A percentile compares a stretch with the other conserved stretches of the same genome.
Conservation (phyloP, 1,139 yeast species). For the Magnusiomyces ingens region DNA sequence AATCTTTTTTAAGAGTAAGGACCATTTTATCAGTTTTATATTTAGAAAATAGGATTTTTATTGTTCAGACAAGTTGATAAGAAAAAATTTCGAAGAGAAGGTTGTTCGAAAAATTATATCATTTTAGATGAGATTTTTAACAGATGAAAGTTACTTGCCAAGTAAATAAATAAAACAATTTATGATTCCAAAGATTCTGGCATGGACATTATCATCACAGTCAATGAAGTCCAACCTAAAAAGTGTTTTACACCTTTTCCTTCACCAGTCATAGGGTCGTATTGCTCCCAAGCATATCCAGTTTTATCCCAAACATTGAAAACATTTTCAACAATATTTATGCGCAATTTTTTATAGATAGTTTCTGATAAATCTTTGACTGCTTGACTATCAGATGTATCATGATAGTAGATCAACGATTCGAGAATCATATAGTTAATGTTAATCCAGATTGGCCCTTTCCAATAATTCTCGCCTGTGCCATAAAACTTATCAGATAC, state of each 20-base stretch:
- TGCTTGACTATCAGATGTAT: slow-evolving; percentile 22
- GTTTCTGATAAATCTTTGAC: slow-evolving; percentile 37
- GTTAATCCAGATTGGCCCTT: slow-evolving; percentile 91
- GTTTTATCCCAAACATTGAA: slow-evolving; percentile 61
- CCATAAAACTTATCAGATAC: slow-evolving; percentile 59
- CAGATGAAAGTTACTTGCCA: background rate
- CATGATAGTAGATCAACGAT: slow-evolving; percentile 51
- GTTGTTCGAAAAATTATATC: background rate
- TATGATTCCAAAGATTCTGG: slow-evolving; percentile 39
- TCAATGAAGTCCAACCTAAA: slow-evolving; percentile 89
- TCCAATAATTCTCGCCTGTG: slow-evolving; percentile 88
- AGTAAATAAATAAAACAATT: background rate
- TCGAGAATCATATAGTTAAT: slow-evolving; percentile 80
- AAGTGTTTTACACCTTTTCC: slow-evolving; percentile 85
- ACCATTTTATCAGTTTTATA: background rate
- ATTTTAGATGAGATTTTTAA: no score
- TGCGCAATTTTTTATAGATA: slow-evolving; percentile 53
- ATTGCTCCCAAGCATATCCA: slow-evolving; percentile 90
- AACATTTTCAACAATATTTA: slow-evolving; percentile 62
- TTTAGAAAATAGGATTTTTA: no score
- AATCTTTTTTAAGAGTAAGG: slow-evolving; percentile 5
- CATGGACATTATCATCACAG: slow-evolving; percentile 75
- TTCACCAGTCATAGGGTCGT: slow-evolving; percentile 66
- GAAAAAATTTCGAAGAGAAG: background rate
- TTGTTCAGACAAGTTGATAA: no score